Percentiles rank a stretch among this genome's conserved stretches.
phyloP scores from a whole-genome alignment of 352 stramenopile genomes.

The Pythium biforme region DNA sequence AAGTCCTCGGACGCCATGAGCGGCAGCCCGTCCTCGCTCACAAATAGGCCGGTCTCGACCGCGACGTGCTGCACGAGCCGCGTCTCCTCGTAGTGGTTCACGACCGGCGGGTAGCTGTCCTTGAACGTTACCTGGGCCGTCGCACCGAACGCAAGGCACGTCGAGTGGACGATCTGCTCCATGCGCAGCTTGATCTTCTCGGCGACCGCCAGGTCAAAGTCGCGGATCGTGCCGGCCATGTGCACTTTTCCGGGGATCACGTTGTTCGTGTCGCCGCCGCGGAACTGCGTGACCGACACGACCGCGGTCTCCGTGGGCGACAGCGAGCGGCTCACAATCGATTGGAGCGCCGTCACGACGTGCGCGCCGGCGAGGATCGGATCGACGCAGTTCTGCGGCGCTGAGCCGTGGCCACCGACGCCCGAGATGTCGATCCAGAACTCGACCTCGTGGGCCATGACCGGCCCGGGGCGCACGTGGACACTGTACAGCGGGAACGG shows the following conservation, averaged over 20 bases:
- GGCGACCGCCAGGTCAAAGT: slow-evolving; percentile 87
- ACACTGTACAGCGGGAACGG: slow-evolving; percentile 89
- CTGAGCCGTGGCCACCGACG: slow-evolving; percentile 93
- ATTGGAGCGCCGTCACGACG: slow-evolving; percentile 92
- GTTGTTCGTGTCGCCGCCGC: slow-evolving; percentile 93
- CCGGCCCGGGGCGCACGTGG: slow-evolving; percentile 82
- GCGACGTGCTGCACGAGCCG: slow-evolving; percentile 72
- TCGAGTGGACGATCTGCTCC: slow-evolving; percentile 83
- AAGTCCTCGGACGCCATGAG: slow-evolving; percentile 97
- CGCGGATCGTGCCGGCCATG: slow-evolving; percentile 91
- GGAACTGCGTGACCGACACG: slow-evolving; percentile 90
- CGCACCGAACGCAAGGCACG: slow-evolving; percentile 76
- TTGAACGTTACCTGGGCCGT: slow-evolving; percentile 60
- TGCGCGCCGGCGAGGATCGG: slow-evolving; percentile 89
- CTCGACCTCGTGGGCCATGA: slow-evolving; percentile 91
- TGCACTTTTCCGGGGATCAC: slow-evolving; percentile 89
- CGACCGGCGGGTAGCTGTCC: slow-evolving; percentile 73
- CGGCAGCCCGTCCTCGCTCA: slow-evolving; percentile 75
- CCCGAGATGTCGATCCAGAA: slow-evolving; percentile 92
- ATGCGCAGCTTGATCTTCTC: slow-evolving; percentile 83
- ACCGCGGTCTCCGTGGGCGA: slow-evolving; percentile 92
- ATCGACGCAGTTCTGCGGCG: slow-evolving; percentile 91
- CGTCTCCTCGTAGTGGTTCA: slow-evolving; percentile 82
- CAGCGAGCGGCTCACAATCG: slow-evolving; percentile 89
- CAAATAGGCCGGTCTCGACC: slow-evolving; percentile 64